Evolutionary conservation across 805 yeast species (phyloP), one percentile per base, ranked within the genome.

Genomic region (Maudiozyma bulderi): DNA sequence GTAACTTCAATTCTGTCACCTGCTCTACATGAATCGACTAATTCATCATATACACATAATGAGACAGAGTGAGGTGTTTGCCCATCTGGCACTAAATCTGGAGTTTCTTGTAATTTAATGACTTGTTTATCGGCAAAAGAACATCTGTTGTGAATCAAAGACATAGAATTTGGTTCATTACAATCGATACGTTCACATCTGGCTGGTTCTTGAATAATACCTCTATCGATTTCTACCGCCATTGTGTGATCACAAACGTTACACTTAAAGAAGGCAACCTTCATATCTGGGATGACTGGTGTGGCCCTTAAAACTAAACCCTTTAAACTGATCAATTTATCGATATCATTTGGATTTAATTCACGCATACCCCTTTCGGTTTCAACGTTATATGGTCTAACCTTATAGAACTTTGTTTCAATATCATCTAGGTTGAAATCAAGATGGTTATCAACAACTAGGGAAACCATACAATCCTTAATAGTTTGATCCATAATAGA

Each of bases 61-160:
- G 95, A 87, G 44, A 93, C 86, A 11, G 96, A 84, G 67, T 93
- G 99, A 1, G 99, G 99, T 2, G 99, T 93, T 68, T 93, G 99
- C 14, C 99, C 99, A 69, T 86, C 98, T 4, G 99, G 99, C 13
- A 91, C 95, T 53, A 81, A 75, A 66, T 93, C 99, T 0, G 96
- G 96, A 0, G 96, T 89, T 67, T 93, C 99, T 68, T 93, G 99
- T 40, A 93, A 71, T 60, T 87, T 86, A 56, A 93, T 81, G 31
- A 93, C 91, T 68, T 93, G 99, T 62, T 91, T 93, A 67, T 93
- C 97, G 29, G 95, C 93, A 68, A 91, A 93, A 0, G 87, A 77
- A 37, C 95, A 86, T 57, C 99, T 77, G 66, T 93, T 93, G 68
- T 93, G 99, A 15, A 93, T 76, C 45, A 93, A 70, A 50, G 84